Evolutionary conservation across 345 rosid genomes (phyloP), one percentile per base, ranked within the genome.

Genomic region (Capsella bursapastoris): DNA sequence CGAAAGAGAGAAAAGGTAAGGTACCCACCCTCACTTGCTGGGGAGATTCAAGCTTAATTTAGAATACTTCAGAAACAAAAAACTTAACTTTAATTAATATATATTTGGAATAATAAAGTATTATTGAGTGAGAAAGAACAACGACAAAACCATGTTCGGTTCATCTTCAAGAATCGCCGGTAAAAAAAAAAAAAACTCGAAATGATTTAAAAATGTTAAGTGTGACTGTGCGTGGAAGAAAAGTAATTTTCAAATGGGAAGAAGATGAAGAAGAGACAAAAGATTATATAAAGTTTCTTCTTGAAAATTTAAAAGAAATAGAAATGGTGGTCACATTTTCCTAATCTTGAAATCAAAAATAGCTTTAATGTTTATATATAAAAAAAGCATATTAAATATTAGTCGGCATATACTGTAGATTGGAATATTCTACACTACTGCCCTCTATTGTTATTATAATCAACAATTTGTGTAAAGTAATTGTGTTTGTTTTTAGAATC

Each of bases 91-190:
- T 63, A 18, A 18, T 18, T 18, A 18, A 18, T 18, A 18, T 18
- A 18, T 18, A 18, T 18, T 18, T 68, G 68, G 63, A 68, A 27
- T 47, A 31, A 6, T 69, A 68, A 69, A 68, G 37, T 22, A 22
- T 22, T 22, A 1, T 22, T 22, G 25, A 22, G 25, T 22, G 25
- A 22, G 25, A 22, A 22, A 22, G 25, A 22, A 22, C 50, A 76
- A 68, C 70, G 79, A 76, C 79, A 76, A 69, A 69, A 27, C 74
- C 51, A 76, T 68, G 28, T 68, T 67, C 68, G 55, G 12, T 15
- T 56, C 56, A 18, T 68, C 12, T 67, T 29, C 35, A 59, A 13
- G 43, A 57, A 57, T 57, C 68, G 31, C 68, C 56, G 63, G 63
- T 68, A 68, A 75, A 18, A 18, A 18, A 18, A 18, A 18, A 18